phyloP scores from a whole-genome alignment of 345 rosid genomes.

The Pistacia atlantica region DNA sequence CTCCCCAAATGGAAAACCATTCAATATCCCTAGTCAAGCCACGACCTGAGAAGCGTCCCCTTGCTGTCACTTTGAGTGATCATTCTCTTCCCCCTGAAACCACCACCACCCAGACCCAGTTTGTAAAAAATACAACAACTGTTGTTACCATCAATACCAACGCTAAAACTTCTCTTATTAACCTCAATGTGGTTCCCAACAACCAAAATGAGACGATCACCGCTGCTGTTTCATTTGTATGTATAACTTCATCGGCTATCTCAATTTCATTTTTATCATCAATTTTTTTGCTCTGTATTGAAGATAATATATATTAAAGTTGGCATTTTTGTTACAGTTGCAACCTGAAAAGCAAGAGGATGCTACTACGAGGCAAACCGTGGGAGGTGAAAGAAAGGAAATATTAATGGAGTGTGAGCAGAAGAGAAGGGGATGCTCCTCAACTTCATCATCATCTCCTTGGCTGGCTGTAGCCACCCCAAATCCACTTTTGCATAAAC shows the following conservation, averaged over 20 bases:
- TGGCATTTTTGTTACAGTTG: constrained; percentile 22
- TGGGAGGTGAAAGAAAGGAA: constrained; percentile 10
- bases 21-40: constrained; percentile 50
- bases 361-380: neutral
- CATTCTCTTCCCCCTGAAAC: constrained; percentile 25
- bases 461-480: constrained; percentile 36
- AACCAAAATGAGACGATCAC: constrained; percentile 22
- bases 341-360: constrained; percentile 22
- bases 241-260: neutral
- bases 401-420: constrained; percentile 12
- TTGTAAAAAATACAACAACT: constrained; percentile 5
- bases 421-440: constrained; percentile 18
- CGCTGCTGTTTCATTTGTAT: constrained; percentile 24
- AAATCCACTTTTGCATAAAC: constrained; percentile 15
- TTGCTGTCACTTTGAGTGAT: constrained; percentile 22
- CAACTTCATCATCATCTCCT: constrained; percentile 16
- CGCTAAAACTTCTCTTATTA: constrained; percentile 24
- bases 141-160: neutral
- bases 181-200: constrained; percentile 57
- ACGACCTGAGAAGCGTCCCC: constrained; percentile 45
- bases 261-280: neutral
- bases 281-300: neutral
- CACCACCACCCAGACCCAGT: constrained; percentile 3
- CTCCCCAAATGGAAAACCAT: constrained; percentile 8
- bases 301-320: neutral